Conservation (phyloP, 192 early-diverging fungal species). For the Gigaspora rosea region DNA sequence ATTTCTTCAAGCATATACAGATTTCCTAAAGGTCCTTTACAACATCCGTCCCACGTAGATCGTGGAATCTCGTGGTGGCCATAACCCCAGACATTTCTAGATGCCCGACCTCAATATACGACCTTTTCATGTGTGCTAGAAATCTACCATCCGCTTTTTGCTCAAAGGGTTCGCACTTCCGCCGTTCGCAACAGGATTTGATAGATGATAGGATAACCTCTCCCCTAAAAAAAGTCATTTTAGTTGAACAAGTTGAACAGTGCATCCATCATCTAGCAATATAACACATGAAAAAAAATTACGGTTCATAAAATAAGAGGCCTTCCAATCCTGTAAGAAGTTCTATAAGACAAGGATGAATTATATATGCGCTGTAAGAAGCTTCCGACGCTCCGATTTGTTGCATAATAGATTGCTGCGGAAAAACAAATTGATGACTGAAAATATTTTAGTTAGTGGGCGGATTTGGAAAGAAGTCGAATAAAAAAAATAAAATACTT, state of each 20-base stretch:
- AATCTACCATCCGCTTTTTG: conserved; percentile 13
- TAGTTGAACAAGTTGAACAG: neutral
- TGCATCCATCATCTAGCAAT: neutral
- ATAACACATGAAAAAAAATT: neutral
- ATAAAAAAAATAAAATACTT: conserved; percentile 23
- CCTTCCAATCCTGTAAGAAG: conserved; percentile 20
- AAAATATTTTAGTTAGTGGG: conserved; percentile 14
- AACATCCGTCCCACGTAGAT: conserved; percentile 19
- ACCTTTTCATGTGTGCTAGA: conserved; percentile 2
- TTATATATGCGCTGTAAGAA: conserved; percentile 25
- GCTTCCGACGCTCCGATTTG: conserved; percentile 18
- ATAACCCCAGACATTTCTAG: conserved; percentile 16
- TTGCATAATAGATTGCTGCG: conserved; percentile 29
- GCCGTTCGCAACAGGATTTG: neutral
- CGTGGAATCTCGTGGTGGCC: neutral
- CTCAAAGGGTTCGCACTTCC: neutral
- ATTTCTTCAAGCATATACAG: conserved; percentile 18
- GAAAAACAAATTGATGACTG: conserved; percentile 21
- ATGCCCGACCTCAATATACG: conserved; percentile 6
- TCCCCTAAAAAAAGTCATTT: conserved; percentile 9
- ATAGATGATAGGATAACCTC: conserved; percentile 12
- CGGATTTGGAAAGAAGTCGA: neutral
- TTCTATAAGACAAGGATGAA: conserved; percentile 29
- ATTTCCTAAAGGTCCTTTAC: conserved; percentile 6
- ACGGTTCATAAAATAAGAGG: conserved; percentile 10